Percentiles rank a stretch among this genome's conserved stretches.
Evolutionary conservation across 768 basidiomycete species (phyloP).

Genomic region (Fistulinella prunicolor): DNA sequence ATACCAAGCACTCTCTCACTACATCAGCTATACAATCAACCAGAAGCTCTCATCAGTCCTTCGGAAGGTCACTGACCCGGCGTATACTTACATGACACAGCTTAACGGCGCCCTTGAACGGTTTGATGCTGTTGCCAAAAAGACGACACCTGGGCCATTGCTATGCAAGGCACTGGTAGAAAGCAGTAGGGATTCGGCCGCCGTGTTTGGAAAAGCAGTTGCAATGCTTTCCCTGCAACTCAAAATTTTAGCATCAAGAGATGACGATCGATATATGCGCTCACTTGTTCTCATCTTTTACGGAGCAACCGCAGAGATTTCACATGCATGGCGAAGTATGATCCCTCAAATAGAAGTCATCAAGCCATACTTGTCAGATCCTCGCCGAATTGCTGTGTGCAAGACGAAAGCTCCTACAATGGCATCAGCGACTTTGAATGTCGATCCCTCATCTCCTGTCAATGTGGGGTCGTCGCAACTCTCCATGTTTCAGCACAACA

Average conservation of each 20-base stretch:
- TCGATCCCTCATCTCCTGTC: conserved; percentile 27
- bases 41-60: conserved; percentile 80
- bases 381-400: conserved; percentile 33
- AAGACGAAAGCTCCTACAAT: conserved; percentile 29
- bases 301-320: conserved; percentile 86
- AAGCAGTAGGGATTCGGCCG: conserved; percentile 79
- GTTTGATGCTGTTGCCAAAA: conserved; percentile 80
- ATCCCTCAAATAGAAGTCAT: conserved; percentile 68
- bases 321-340: conserved; percentile 79
- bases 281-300: conserved; percentile 86
- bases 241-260: conserved; percentile 65
- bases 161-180: conserved; percentile 79
- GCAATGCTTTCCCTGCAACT: conserved; percentile 79
- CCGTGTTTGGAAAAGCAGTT: conserved; percentile 84
- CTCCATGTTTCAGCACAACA: conserved; percentile 18
- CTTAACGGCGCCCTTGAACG: conserved; percentile 87
- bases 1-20: conserved; percentile 85
- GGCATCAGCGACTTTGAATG: conserved; percentile 20
- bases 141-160: conserved; percentile 60
- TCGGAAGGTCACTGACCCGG: conserved; percentile 82
- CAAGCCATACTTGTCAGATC: conserved; percentile 55
- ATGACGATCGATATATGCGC: conserved; percentile 85
- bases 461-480: conserved; percentile 27
- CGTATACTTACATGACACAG: conserved; percentile 73
- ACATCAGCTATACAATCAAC: conserved; percentile 77